Evolutionary conservation across 225 moss, liverwort and hornwort species (phyloP).

Genomic region (Physcomitrellopsis africana): DNA sequence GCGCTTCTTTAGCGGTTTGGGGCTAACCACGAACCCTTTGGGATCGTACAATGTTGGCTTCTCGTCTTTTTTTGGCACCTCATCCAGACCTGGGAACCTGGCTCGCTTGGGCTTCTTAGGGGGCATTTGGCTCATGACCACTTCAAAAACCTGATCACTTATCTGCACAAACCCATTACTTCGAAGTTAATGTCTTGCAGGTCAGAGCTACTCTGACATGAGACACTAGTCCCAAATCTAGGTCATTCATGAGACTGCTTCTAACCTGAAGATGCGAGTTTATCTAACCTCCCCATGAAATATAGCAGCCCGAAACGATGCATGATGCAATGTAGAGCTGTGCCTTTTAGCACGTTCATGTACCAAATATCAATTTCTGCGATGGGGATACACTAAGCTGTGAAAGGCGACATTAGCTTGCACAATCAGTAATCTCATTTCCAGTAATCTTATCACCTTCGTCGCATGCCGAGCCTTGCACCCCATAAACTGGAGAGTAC

Average conservation of each 20-base stretch:
- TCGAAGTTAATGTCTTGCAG: background rate
- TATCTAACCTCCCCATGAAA: too few relatives aligned
- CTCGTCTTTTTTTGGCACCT: slow-evolving; percentile 46
- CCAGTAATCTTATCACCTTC: slow-evolving; percentile 55
- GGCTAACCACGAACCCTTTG: slow-evolving; percentile 45
- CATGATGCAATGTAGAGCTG: too few relatives aligned
- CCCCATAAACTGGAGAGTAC: slow-evolving; percentile 94
- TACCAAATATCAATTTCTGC: background rate
- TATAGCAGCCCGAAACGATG: too few relatives aligned
- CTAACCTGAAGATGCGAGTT: background rate
- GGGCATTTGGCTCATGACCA: slow-evolving; percentile 58
- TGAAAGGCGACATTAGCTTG: background rate
- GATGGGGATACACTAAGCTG: background rate
- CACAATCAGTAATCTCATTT: background rate
- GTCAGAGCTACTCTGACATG: background rate
- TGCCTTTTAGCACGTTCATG: too few relatives aligned
- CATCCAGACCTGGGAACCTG: slow-evolving; percentile 44
- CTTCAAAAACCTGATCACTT: slow-evolving; percentile 56
- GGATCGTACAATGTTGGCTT: slow-evolving; percentile 31
- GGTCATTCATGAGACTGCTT: background rate
- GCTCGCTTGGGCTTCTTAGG: slow-evolving; percentile 51
- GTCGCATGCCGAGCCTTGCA: slow-evolving; percentile 91
- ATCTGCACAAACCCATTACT: slow-evolving; percentile 41
- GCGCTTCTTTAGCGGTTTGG: slow-evolving; percentile 72
- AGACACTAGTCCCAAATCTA: background rate